Evolutionary conservation across 495 filamentous ascomycete genomes (phyloP), one percentile per base, ranked within the genome.

Genomic region (Entonaema liquescens): DNA sequence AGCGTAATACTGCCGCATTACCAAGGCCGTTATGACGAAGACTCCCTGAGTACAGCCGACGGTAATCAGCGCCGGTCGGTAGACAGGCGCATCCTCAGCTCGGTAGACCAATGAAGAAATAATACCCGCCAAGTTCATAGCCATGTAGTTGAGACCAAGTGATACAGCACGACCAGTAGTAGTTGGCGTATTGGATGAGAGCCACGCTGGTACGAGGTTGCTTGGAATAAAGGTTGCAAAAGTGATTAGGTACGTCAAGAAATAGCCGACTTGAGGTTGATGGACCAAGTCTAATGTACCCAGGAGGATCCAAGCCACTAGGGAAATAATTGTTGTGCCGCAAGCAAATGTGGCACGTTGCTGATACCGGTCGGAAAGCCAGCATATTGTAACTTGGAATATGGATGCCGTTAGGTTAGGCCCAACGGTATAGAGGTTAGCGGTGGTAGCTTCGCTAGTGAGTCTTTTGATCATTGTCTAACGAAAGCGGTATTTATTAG

Each of bases 241-340:
- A 38, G 59, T 63, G 17, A 72, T 67, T 26, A 72, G 17, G 29
- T 67, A 72, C 7, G 69, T 72, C 28, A 67, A 44, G 59, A 72
- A 72, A 23, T 72, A 72, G 13, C 69, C 69, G 3, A 72, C 69
- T 29, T 56, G 50, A 1, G 59, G 58, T 5, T 58, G 42, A 23
- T 54, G 58, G 1, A 67, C 64, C 6, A 72, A 25, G 21, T 72
- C 69, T 5, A 72, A 33, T 33, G 59, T 67, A 13, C 63, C 69
- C 0, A 72, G 63, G 9, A 72, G 63, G 23, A 72, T 67, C 63
- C 62, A 77, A 2, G 86, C 79, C n/a, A 83, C 33, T 8, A 88
- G 55, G 5, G 82, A 78, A 13, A 88, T 67, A n/a, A 67, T 69
- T 21, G 88, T 78, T 13, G 81, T 85, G 2, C 36, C 36, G 2